A percentile compares a stretch with the other conserved stretches of the same genome.
phyloP scores from a whole-genome alignment of 352 stramenopile species.

The Globisporangium cylindrosporum region DNA sequence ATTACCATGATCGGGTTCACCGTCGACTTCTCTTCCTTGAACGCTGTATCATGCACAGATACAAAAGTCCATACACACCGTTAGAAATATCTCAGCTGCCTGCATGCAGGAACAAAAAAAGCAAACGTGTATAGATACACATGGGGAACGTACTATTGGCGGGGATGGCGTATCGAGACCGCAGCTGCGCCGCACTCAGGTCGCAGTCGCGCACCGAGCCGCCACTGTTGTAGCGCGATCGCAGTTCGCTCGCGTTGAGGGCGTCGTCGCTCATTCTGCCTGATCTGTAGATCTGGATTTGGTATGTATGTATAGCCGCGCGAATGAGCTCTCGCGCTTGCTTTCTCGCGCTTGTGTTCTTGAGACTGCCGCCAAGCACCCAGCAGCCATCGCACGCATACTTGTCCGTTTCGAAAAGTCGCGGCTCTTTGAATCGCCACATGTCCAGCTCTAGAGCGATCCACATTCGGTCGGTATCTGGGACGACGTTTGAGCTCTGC shows the following conservation, averaged over 20 bases:
- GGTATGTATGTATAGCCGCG: neutral
- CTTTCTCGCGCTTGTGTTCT: neutral
- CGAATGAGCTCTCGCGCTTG: neutral
- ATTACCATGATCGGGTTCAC: slow-evolving; percentile 48
- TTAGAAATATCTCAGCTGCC: neutral
- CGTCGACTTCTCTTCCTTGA: slow-evolving; percentile 61
- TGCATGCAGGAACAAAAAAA: neutral
- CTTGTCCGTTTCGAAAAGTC: slow-evolving; percentile 5
- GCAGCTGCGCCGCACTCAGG: slow-evolving; percentile 72
- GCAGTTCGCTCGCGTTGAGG: slow-evolving; percentile 63
- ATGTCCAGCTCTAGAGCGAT: neutral
- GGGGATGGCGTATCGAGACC: slow-evolving; percentile 76
- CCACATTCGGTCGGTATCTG: neutral
- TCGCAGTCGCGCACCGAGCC: slow-evolving; percentile 73
- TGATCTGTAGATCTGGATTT: neutral
- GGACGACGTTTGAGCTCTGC: neutral
- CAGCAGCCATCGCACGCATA: neutral
- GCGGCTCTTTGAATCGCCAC: neutral
- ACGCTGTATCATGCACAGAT: slow-evolving; percentile 30
- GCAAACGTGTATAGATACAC: neutral
- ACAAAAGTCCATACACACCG: neutral
- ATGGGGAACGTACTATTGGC: slow-evolving; percentile 61
- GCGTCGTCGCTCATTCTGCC: slow-evolving; percentile 49
- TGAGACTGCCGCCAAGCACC: neutral
- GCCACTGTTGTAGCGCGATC: slow-evolving; percentile 69